Conservation (phyloP, 257 asterid species). For the Jasminum sambac region DNA sequence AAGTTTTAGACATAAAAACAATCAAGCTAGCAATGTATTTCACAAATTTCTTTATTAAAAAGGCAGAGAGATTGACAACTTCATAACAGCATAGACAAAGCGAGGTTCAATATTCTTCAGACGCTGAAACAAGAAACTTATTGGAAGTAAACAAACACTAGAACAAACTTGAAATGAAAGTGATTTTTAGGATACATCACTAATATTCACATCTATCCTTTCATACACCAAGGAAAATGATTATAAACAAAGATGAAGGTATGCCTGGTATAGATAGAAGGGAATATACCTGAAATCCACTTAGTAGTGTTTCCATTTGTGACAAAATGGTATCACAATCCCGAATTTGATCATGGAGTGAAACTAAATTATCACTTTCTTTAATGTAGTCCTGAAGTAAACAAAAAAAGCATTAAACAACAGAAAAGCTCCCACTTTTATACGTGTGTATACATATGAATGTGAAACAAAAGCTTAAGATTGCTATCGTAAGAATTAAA, state of each 20-base stretch:
- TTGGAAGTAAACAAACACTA: not conserved
- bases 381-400: conserved; percentile 80
- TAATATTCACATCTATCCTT: conserved; percentile 16
- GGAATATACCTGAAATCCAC: conserved; percentile 86
- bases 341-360: conserved; percentile 95
- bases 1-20: conserved; percentile 8
- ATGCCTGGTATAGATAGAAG: conserved; percentile 3
- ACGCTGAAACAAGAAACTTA: conserved; percentile 5
- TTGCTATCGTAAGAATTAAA: too few species aligned
- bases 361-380: conserved; percentile 95
- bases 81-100: conserved; percentile 18
- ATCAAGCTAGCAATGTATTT: conserved; percentile 4
- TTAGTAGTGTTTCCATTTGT: conserved; percentile 92
- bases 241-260: not conserved
- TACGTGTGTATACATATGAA: too few species aligned
- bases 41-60: not conserved
- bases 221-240: not conserved
- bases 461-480: too few species aligned
- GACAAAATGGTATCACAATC: conserved; percentile 91
- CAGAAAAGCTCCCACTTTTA: too few species aligned
- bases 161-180: not conserved
- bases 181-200: conserved; percentile 9
- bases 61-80: conserved; percentile 12
- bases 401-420: conserved; percentile 12
- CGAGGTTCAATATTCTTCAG: conserved; percentile 11